A percentile compares a stretch with the other conserved stretches of the same genome.
phyloP scores from a whole-genome alignment of 306 rosid genomes.

The Inga laurina region DNA sequence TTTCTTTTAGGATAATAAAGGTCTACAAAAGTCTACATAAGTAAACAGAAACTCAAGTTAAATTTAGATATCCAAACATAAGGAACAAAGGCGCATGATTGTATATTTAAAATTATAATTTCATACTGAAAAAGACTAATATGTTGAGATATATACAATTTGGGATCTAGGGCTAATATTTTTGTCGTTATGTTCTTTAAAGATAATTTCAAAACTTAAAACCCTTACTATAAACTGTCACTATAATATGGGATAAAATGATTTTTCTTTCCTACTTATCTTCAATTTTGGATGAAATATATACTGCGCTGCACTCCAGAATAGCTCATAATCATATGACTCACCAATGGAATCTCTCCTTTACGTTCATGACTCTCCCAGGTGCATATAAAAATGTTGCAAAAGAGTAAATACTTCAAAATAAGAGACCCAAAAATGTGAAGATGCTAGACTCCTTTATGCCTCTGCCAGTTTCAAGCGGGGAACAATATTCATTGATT shows the following conservation, averaged over 20 bases:
- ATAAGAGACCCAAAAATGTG: neutral
- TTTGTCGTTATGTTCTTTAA: neutral
- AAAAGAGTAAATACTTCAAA: neutral
- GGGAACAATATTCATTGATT: slow-evolving; percentile 89
- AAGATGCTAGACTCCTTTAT: slow-evolving; percentile 12
- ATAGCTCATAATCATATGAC: slow-evolving; percentile 36
- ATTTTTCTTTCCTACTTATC: neutral
- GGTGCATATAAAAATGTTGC: too few species aligned
- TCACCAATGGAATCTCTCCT: slow-evolving; percentile 23
- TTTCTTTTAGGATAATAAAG: too few species aligned
- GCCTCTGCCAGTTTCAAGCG: slow-evolving; percentile 77
- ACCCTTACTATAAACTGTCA: neutral
- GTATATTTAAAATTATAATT: neutral
- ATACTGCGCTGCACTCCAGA: neutral
- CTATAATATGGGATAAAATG: neutral
- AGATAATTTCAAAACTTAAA: neutral
- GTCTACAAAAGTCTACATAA: too few species aligned
- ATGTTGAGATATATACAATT: neutral
- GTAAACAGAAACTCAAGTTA: too few species aligned
- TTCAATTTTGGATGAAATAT: neutral
- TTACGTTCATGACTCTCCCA: too few species aligned
- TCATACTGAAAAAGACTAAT: neutral
- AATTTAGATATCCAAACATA: too few species aligned
- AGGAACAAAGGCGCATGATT: too few species aligned
- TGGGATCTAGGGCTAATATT: neutral